phyloP scores from a whole-genome alignment of 2,329 filamentous ascomycete genomes.

The Cryoendolithus antarcticus region DNA sequence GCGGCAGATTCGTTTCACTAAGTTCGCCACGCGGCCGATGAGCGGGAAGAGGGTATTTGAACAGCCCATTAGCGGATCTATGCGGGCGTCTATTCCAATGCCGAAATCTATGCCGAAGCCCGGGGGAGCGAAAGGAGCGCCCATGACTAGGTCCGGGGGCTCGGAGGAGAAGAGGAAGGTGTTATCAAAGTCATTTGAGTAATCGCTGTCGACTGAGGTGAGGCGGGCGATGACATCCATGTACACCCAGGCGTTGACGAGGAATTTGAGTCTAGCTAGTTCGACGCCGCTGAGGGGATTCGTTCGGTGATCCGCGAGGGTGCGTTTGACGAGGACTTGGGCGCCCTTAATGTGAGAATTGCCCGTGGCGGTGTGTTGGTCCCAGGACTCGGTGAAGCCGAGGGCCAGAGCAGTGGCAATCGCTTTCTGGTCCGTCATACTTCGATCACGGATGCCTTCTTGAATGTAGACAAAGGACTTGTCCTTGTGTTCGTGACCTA shows the following conservation, averaged over 20 bases:
- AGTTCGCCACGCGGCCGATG: slow-evolving; percentile 52
- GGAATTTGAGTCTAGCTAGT: slow-evolving; percentile 47
- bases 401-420: slow-evolving; percentile 58
- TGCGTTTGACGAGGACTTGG: slow-evolving; percentile 49
- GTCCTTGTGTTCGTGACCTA: slow-evolving; percentile 59
- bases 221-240: slow-evolving; percentile 61
- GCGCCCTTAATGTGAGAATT: slow-evolving; percentile 59
- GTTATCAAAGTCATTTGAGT: slow-evolving; percentile 42
- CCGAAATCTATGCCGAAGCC: slow-evolving; percentile 27
- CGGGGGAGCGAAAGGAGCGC: slow-evolving; percentile 7
- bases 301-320: slow-evolving; percentile 37
- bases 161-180: slow-evolving; percentile 28
- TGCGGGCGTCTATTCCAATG: slow-evolving; percentile 35
- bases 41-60: slow-evolving; percentile 55
- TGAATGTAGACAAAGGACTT: slow-evolving; percentile 48
- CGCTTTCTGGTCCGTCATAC: slow-evolving; percentile 52
- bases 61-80: slow-evolving; percentile 63
- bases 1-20: slow-evolving; percentile 50
- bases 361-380: slow-evolving; percentile 55
- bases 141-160: slow-evolving; percentile 21
- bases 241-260: slow-evolving; percentile 62
- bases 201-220: slow-evolving; percentile 48
- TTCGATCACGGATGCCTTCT: slow-evolving; percentile 41
- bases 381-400: slow-evolving; percentile 60
- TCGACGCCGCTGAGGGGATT: slow-evolving; percentile 33